Evolutionary conservation across 1,284 basidiomycete species (phyloP), one percentile per base, ranked within the genome.

Genomic region (Polyporus tsugae): DNA sequence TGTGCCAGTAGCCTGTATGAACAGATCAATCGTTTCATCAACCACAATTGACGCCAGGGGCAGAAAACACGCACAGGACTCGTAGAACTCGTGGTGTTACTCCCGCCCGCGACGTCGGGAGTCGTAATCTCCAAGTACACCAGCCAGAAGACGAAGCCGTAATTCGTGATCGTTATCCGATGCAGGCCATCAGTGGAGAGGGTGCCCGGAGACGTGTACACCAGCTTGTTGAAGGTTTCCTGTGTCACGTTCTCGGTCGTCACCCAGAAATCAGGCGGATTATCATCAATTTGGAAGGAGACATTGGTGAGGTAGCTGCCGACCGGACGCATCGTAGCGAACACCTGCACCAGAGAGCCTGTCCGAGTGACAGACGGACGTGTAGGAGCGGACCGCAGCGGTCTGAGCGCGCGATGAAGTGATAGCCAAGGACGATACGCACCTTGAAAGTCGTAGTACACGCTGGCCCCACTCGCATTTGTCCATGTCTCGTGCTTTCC

Each of bases 391-490:
- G 46, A 7, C 46, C 9, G 1, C 22, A 13, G 25, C 29, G 4
- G 22, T 13, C 22, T 49, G 9, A 49, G 46, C 10, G 46, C 10
- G 46, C 2, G 46, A 25, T 49, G 10, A 11, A 11, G 22, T 2
- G 4, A 10, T 6, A 22, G 44, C 2, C 2, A 17, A 19, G 33
- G 22, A 60, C 19, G 19, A 61, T n/a, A 36, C 64, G 19, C 22
- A 72, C 71, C 68, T n/a, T 65, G 67, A 64, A 72, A 72, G 55
- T 72, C 64, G 58, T 68, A 70, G 9, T 38, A 44, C 9, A 72
- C 68, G 33, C 64, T 70, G 1, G 71, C 68, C 3, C 71, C 71
- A 44, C 66, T 68, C 52, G 66, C 62, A 33, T 72, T 72, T 55
- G 71, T 72, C 71, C 71, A 72, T 0, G 68, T 70, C n/a, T 68